Conservation (phyloP, 306 rosid species). For the Casuarina glauca region DNA sequence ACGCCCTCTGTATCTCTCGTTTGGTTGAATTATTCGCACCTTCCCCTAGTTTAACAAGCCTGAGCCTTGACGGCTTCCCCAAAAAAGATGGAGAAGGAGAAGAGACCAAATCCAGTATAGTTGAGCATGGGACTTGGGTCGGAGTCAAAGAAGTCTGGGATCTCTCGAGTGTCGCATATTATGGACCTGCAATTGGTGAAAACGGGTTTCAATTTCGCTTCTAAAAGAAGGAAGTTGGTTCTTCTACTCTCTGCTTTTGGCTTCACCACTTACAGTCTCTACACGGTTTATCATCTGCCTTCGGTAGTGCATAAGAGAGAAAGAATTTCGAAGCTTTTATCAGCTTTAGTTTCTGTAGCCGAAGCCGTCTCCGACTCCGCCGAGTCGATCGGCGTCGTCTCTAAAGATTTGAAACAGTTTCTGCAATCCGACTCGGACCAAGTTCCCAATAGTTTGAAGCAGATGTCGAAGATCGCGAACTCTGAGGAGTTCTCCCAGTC, state of each 20-base stretch:
- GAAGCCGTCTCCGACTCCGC: constrained; percentile 66
- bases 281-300: constrained; percentile 57
- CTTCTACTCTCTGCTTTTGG: constrained; percentile 52
- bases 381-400: constrained; percentile 56
- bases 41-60: background rate
- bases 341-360: constrained; percentile 55
- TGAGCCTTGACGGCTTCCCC: background rate
- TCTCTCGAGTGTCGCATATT: constrained; percentile 10
- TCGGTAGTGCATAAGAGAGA: constrained; percentile 52
- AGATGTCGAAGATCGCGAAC: constrained; percentile 61
- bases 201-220: constrained; percentile 44
- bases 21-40: background rate
- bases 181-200: constrained; percentile 53
- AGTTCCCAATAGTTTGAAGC: constrained; percentile 69
- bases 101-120: background rate
- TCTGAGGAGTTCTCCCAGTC: constrained; percentile 63
- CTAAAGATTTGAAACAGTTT: constrained; percentile 70
- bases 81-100: background rate
- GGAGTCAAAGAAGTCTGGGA: constrained; percentile 4
- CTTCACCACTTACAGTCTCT: constrained; percentile 53
- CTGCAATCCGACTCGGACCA: constrained; percentile 65
- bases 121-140: background rate
- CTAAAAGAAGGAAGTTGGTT: constrained; percentile 58
- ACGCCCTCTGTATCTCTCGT: background rate
- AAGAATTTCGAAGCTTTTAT: constrained; percentile 51